phyloP scores from a whole-genome alignment of 495 filamentous ascomycete genomes.

The Penicillium longicatenatum region DNA sequence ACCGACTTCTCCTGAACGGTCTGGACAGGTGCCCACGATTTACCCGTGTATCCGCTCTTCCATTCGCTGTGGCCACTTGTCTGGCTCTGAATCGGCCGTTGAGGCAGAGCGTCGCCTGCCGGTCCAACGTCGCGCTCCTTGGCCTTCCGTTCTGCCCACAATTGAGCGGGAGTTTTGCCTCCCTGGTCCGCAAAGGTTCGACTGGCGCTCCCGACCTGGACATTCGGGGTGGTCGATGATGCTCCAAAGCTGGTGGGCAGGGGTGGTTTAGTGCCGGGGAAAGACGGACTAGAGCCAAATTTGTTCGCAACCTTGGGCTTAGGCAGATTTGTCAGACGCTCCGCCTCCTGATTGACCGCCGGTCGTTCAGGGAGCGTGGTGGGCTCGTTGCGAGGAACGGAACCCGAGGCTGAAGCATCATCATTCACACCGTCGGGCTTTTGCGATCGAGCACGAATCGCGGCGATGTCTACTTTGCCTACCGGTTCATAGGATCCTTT shows the following conservation, averaged over 20 bases:
- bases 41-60: slow-evolving; percentile 88
- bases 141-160: slow-evolving; percentile 97
- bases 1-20: slow-evolving; percentile 67
- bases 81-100: slow-evolving; percentile 61
- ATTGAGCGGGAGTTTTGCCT: slow-evolving; percentile 93
- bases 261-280: slow-evolving; percentile 85
- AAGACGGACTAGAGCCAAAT: slow-evolving; percentile 68
- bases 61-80: slow-evolving; percentile 71
- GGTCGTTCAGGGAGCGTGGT: slow-evolving; percentile 68
- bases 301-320: slow-evolving; percentile 93
- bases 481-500: slow-evolving; percentile 93
- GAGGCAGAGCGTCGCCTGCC: slow-evolving; percentile 42
- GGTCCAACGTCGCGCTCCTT: slow-evolving; percentile 61
- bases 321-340: slow-evolving; percentile 82
- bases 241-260: slow-evolving; percentile 65
- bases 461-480: slow-evolving; percentile 93
- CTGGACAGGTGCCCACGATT: slow-evolving; percentile 82
- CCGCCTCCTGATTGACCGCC: slow-evolving; percentile 66
- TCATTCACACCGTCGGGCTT: slow-evolving; percentile 54
- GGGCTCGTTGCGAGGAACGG: slow-evolving; percentile 39
- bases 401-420: slow-evolving; percentile 32
- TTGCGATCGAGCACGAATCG: slow-evolving; percentile 81
- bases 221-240: slow-evolving; percentile 50
- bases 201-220: slow-evolving; percentile 76
- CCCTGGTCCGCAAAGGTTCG: slow-evolving; percentile 92